phyloP scores from a whole-genome alignment of 139 green algal genomes.

The Raphidocelis subcapitata region DNA sequence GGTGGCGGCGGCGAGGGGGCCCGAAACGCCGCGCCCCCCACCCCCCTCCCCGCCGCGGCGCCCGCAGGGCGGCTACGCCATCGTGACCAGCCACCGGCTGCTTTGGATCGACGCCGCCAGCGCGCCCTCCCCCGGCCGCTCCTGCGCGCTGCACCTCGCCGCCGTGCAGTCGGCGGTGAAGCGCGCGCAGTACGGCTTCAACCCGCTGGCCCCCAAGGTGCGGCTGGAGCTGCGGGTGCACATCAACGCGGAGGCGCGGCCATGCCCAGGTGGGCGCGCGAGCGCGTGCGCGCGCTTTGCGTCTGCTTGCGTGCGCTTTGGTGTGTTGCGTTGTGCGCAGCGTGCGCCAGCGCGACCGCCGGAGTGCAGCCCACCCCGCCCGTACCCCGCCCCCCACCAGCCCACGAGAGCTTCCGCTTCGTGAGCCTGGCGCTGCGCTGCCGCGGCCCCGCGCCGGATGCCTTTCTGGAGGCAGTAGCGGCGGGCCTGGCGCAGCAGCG shows the following conservation, averaged over 20 bases:
- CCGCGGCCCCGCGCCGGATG: constrained; percentile 37
- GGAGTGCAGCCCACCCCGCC: not conserved
- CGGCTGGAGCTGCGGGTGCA: constrained; percentile 37
- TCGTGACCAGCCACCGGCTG: constrained; percentile 50
- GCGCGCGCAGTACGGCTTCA: constrained; percentile 19
- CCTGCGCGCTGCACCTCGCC: constrained; percentile 32
- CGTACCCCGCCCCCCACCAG: constrained; percentile 1
- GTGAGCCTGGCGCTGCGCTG: constrained; percentile 33
- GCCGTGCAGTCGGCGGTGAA: constrained; percentile 13
- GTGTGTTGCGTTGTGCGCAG: too few relatives aligned
- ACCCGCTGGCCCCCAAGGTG: constrained; percentile 34
- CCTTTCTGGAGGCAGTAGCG: constrained; percentile 26
- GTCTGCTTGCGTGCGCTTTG: not conserved
- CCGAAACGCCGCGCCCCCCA: too few relatives aligned
- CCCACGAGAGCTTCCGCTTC: constrained; percentile 16
- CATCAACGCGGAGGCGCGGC: constrained; percentile 16
- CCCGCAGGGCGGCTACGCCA: constrained; percentile 42
- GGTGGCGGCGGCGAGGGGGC: too few relatives aligned
- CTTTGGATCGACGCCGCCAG: constrained; percentile 48
- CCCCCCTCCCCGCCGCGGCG: not conserved
- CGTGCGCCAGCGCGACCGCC: not conserved
- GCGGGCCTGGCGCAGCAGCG: constrained; percentile 11
- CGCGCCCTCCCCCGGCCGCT: not conserved
- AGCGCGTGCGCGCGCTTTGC: not conserved
- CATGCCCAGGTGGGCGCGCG: constrained; percentile 16